Conservation (phyloP, 805 yeast genomes). For the Zygotorulaspora sp. region DNA sequence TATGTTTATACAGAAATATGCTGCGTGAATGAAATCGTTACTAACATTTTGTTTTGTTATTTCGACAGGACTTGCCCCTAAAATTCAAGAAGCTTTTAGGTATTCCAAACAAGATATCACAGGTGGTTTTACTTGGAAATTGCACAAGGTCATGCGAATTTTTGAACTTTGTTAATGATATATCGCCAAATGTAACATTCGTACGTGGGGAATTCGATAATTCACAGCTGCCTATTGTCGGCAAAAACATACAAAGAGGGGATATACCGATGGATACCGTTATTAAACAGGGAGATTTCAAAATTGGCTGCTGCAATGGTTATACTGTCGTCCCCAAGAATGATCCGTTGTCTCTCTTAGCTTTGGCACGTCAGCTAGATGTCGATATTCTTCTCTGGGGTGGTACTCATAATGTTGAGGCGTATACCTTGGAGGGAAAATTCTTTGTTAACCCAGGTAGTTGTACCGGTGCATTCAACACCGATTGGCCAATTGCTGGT, state of each 20-base stretch:
- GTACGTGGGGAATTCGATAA: slow-evolving; percentile 84
- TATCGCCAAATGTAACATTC: slow-evolving; percentile 67
- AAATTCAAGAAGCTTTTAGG: slow-evolving; percentile 64
- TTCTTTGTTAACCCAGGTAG: slow-evolving; percentile 96
- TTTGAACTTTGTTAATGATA: slow-evolving; percentile 53
- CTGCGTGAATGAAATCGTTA: not conserved
- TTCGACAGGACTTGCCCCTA: slow-evolving; percentile 41
- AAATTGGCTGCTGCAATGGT: slow-evolving; percentile 83
- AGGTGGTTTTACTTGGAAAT: slow-evolving; percentile 83
- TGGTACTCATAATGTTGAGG: slow-evolving; percentile 88
- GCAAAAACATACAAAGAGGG: slow-evolving; percentile 17
- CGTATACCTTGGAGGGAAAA: slow-evolving; percentile 86
- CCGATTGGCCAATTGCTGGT: slow-evolving; percentile 50
- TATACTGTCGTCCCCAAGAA: slow-evolving; percentile 76
- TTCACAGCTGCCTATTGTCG: slow-evolving; percentile 30
- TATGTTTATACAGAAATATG: slow-evolving; percentile 28
- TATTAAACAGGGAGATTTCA: slow-evolving; percentile 63
- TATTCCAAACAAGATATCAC: slow-evolving; percentile 79
- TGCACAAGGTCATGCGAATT: slow-evolving; percentile 64
- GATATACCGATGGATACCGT: slow-evolving; percentile 58
- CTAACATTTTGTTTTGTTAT: slow-evolving; percentile 6
- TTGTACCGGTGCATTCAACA: slow-evolving; percentile 84
- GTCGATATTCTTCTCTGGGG: slow-evolving; percentile 92
- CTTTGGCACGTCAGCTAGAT: slow-evolving; percentile 83
- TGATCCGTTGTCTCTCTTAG: slow-evolving; percentile 79